Conservation (phyloP, 2,329 filamentous ascomycete species). For the Alternaria tenuissima region DNA sequence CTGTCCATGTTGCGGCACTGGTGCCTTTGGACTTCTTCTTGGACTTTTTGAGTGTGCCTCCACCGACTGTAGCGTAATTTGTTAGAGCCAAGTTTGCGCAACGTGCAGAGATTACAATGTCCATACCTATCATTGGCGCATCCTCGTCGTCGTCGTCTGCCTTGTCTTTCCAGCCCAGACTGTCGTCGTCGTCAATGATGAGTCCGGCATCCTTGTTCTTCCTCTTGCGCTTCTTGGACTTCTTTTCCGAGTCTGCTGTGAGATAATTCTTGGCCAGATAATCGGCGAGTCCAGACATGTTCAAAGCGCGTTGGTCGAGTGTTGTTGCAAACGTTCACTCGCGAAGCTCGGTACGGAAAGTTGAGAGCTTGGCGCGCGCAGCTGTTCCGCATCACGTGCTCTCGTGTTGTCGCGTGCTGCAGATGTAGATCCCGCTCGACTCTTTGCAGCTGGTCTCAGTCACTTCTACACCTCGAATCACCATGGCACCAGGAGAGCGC, state of each 20-base stretch:
- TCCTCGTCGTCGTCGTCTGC: constrained; percentile 65
- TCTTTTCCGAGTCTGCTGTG: constrained; percentile 66
- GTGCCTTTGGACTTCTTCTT: constrained; percentile 68
- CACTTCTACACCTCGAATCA: constrained; percentile 7
- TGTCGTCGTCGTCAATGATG: constrained; percentile 63
- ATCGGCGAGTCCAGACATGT: constrained; percentile 71
- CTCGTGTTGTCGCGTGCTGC: constrained; percentile 39
- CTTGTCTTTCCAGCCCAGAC: constrained; percentile 60
- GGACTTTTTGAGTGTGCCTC: constrained; percentile 50
- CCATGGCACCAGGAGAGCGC: constrained; percentile 65
- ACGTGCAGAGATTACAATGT: constrained; percentile 28
- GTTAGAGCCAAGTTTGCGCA: constrained; percentile 18
- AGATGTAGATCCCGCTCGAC: constrained; percentile 12
- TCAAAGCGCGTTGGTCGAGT: constrained; percentile 19
- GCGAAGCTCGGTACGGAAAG: constrained; percentile 11
- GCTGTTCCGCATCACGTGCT: constrained; percentile 14
- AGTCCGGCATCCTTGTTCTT: constrained; percentile 54
- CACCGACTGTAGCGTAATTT: constrained; percentile 41
- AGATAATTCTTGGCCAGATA: constrained; percentile 95
- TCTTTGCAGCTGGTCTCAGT: neutral
- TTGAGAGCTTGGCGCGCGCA: constrained; percentile 19
- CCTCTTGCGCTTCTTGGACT: constrained; percentile 63
- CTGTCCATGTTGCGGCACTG: constrained; percentile 68
- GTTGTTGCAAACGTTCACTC: neutral
- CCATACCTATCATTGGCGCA: constrained; percentile 53